These are phyloP conservation scores for Hyaloscypha bicolor DNA, from an alignment of 495 filamentous ascomycete species.

Conservation along the genomic window DNA sequence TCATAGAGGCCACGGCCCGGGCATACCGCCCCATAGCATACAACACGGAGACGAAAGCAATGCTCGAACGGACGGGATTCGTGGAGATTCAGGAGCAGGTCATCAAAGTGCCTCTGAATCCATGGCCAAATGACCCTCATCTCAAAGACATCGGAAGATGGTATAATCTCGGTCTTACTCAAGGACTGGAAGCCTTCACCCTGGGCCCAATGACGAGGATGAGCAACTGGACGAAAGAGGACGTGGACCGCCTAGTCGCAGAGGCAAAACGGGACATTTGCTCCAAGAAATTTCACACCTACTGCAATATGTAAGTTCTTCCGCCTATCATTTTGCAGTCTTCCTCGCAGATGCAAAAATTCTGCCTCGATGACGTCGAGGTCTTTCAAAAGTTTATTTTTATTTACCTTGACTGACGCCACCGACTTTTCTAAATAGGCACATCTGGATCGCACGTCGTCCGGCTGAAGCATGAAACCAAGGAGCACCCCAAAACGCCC, in stretches of 20 bases:
- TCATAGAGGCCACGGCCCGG: slow-evolving; percentile 70
- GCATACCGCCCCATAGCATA: slow-evolving; percentile 68
- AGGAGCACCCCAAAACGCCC: slow-evolving; percentile 10
- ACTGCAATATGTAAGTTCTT: slow-evolving; percentile 72
- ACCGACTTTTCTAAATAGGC: slow-evolving; percentile 23
- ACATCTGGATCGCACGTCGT: slow-evolving; percentile 34
- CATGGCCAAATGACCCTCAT: slow-evolving; percentile 73
- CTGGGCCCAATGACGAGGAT: slow-evolving; percentile 75
- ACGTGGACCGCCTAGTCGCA: slow-evolving; percentile 62
- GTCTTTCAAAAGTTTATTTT: background rate
- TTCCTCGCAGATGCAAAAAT: background rate
- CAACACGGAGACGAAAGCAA: slow-evolving; percentile 59
- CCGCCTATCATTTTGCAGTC: background rate
- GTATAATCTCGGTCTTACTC: slow-evolving; percentile 78
- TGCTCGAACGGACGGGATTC: slow-evolving; percentile 75
- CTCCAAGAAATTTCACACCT: slow-evolving; percentile 66
- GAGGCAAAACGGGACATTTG: slow-evolving; percentile 72
- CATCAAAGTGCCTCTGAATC: slow-evolving; percentile 73
- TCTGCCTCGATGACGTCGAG: background rate
- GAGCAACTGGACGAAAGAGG: slow-evolving; percentile 62
- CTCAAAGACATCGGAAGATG: slow-evolving; percentile 75
- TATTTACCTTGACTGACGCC: background rate
- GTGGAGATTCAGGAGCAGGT: slow-evolving; percentile 76
- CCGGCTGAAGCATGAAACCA: slow-evolving; percentile 17
- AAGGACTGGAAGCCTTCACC: slow-evolving; percentile 73